Conservation (phyloP, 768 basidiomycete genomes). For the Hericium rajendrae region DNA sequence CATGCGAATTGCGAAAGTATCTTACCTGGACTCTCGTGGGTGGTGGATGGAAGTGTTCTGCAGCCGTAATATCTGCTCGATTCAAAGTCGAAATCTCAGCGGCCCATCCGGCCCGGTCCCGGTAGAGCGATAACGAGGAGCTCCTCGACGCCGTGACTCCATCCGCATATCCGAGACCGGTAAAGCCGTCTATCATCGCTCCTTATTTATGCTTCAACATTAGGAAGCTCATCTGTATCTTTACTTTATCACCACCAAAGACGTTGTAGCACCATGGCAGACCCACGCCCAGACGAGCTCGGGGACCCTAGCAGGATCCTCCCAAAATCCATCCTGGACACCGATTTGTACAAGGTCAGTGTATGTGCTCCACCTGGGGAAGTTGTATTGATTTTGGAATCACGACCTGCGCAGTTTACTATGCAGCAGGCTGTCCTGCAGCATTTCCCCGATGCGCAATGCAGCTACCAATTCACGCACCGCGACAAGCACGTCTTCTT, state of each 20-base stretch:
- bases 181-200: not conserved
- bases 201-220: not conserved
- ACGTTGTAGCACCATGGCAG: not conserved
- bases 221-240: not conserved
- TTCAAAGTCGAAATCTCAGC: too few relatives aligned
- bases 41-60: too few relatives aligned
- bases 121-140: too few relatives aligned
- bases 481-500: constrained; percentile 59
- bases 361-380: not conserved
- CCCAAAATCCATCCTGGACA: constrained; percentile 68
- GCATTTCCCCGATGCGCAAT: constrained; percentile 64
- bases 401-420: constrained; percentile 46
- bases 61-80: too few relatives aligned
- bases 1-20: too few relatives aligned
- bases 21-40: too few relatives aligned
- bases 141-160: not conserved
- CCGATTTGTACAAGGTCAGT: constrained; percentile 85
- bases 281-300: not conserved
- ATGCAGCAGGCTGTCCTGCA: constrained; percentile 91
- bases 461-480: constrained; percentile 75
- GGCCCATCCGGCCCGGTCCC: too few relatives aligned
- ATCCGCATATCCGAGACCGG: not conserved
- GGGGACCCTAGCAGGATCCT: constrained; percentile 1
- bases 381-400: not conserved
- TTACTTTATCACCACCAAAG: not conserved